Percentiles rank a stretch among this genome's conserved stretches.
These are phyloP conservation scores for Lactarius sanguifluus DNA, from an alignment of 768 basidiomycete species.

Conservation along the genomic window DNA sequence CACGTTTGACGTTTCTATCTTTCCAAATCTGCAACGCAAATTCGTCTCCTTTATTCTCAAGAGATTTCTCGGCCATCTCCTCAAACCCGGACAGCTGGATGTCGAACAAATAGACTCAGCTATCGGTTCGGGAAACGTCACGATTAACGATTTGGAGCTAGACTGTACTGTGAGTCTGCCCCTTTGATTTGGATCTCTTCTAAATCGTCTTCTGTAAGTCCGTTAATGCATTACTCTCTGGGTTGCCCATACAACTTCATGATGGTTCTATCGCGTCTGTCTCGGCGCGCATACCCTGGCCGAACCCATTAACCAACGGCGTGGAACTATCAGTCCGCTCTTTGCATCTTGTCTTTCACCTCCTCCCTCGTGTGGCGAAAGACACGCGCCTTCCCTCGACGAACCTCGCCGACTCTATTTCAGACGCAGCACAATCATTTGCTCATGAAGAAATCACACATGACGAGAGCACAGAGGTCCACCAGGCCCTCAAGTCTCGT, in stretches of 20 bases:
- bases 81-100: conserved; percentile 89
- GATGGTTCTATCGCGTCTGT: conserved; percentile 74
- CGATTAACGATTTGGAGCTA: conserved; percentile 81
- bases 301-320: conserved; percentile 75
- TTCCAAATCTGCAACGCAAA: conserved; percentile 75
- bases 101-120: conserved; percentile 86
- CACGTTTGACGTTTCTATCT: conserved; percentile 61
- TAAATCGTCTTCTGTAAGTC: conserved; percentile 48
- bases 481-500: conserved; percentile 63
- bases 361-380: conserved; percentile 35
- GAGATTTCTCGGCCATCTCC: conserved; percentile 77
- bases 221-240: conserved; percentile 68
- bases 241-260: conserved; percentile 64
- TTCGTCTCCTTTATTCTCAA: conserved; percentile 89
- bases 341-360: conserved; percentile 64
- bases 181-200: conserved; percentile 21
- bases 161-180: conserved; percentile 61
- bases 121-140: conserved; percentile 87
- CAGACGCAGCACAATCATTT: conserved; percentile 83
- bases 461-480: conserved; percentile 67
- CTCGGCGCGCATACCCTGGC: conserved; percentile 79
- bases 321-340: conserved; percentile 70
- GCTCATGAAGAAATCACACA: conserved; percentile 77
- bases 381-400: conserved; percentile 30
- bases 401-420: conserved; percentile 75